Evolutionary conservation across 1,284 basidiomycete species (phyloP), one percentile per base, ranked within the genome.

Genomic region (Tilletia walkeri): DNA sequence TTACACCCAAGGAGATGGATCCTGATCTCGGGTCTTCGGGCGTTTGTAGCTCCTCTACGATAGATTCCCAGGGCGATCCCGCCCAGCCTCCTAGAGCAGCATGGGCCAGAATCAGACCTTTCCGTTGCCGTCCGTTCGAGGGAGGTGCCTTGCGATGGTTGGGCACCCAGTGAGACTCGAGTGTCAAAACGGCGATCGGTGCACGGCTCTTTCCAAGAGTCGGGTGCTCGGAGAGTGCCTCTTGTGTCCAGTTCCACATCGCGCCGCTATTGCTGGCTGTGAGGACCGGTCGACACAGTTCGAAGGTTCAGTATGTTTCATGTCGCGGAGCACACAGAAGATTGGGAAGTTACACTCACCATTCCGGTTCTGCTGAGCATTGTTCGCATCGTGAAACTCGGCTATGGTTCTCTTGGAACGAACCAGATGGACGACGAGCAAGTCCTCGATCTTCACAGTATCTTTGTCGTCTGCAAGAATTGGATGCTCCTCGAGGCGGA

Each of bases 351-450:
- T 10, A 2, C 56, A 39, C 59, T 63, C 59, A 63, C 59, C 59
- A 18, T 68, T 67, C 2, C 36, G 12, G 20, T 75, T 70, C 53
- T 78, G 76, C 68, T 78, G 77, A 1, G 77, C 76, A 30, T 75
- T 74, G 12, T 78, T 69, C 0, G 74, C 71, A 50, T 77, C 76
- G 39, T 73, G 68, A 20, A 78, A 73, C 67, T 78, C 74, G 6
- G 49, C 56, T 16, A 73, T 63, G 34, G 74, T 77, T 4, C 65
- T 69, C 2, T 70, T 39, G 9, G 72, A 74, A 30, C 70, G 68
- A n/a, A 78, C 59, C 38, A 77, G 61, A 45, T 77, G 76, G 16
- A 78, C 67, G 24, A 66, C 68, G 18, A 74, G 74, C 2, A 78
- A 45, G 12, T 67, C 49, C 53, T 71, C 69, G 5, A 78, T 54